Evolutionary conservation across 106 monocot genomes (phyloP).

Genomic region (Platanthera guangdongensis): DNA sequence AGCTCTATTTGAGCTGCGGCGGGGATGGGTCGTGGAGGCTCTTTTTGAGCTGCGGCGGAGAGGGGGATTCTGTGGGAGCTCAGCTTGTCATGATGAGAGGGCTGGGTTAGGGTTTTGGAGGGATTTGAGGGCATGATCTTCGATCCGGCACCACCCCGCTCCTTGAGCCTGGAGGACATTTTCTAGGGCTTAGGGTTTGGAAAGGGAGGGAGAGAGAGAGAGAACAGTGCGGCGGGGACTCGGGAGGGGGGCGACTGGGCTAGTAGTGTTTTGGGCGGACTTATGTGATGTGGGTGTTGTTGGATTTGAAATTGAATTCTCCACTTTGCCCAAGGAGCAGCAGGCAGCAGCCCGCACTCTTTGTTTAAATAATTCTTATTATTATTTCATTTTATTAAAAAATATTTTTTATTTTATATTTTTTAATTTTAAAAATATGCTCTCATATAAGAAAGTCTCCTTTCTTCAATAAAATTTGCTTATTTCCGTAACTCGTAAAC

Average conservation of each 20-base stretch:
- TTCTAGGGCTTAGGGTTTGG: conserved; percentile 16
- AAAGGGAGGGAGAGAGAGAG: neutral
- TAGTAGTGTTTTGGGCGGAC: no score
- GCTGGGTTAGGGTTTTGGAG: conserved; percentile 12
- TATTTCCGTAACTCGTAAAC: no score
- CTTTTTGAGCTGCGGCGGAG: neutral
- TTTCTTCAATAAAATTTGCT: no score
- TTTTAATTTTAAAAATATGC: no score
- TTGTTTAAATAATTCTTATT: no score
- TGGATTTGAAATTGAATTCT: no score
- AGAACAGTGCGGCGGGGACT: neutral
- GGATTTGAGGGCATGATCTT: conserved; percentile 43
- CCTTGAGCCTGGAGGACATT: conserved; percentile 59
- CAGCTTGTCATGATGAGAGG: conserved; percentile 13
- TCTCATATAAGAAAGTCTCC: no score
- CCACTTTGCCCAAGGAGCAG: no score
- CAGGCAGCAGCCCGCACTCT: no score
- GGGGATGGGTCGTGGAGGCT: neutral
- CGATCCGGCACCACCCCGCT: conserved; percentile 59
- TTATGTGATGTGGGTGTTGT: no score
- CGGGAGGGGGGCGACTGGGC: neutral
- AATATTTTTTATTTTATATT: no score
- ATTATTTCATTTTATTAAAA: no score
- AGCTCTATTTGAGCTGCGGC: neutral
- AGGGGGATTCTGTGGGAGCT: conserved; percentile 16